These are phyloP conservation scores for Elsinoe fawcettii DNA, from an alignment of 2,329 filamentous ascomycete genomes.

Conservation along the genomic window DNA sequence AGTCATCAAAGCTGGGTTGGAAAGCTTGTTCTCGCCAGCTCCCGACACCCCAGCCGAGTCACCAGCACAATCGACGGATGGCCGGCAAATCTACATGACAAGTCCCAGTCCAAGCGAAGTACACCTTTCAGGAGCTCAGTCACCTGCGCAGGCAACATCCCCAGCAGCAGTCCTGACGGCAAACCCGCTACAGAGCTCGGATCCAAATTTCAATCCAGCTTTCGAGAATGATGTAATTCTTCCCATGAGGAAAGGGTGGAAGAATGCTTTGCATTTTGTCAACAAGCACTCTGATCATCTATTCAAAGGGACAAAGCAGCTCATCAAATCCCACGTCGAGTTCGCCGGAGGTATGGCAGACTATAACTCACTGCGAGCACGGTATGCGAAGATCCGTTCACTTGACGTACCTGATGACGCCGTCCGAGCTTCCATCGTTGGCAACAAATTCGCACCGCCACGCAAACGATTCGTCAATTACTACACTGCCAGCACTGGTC, in stretches of 20 bases:
- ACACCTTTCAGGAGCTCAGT: not conserved
- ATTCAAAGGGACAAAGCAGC: constrained; percentile 60
- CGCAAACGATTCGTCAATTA: constrained; percentile 80
- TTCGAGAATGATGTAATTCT: constrained; percentile 68
- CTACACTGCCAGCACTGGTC: constrained; percentile 76
- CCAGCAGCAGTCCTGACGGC: not conserved
- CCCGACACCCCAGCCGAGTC: constrained; percentile 30
- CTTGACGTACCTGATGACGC: constrained; percentile 62
- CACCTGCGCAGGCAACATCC: not conserved
- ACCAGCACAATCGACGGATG: constrained; percentile 19
- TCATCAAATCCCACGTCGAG: constrained; percentile 73
- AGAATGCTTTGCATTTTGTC: constrained; percentile 64
- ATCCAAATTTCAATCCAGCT: constrained; percentile 64
- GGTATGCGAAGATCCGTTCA: constrained; percentile 62
- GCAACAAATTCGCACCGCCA: constrained; percentile 27
- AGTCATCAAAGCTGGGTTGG: constrained; percentile 72
- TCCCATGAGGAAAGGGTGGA: constrained; percentile 60
- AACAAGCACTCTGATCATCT: constrained; percentile 73
- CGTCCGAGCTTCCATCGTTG: constrained; percentile 29
- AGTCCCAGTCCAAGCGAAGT: not conserved
- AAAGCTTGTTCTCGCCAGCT: constrained; percentile 60
- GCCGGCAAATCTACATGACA: not conserved
- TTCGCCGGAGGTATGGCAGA: constrained; percentile 77
- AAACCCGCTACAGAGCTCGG: constrained; percentile 32
- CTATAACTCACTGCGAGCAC: constrained; percentile 57